phyloP scores from a whole-genome alignment of 2,329 filamentous ascomycete genomes.

The Calonectria pseudoreteaudii region DNA sequence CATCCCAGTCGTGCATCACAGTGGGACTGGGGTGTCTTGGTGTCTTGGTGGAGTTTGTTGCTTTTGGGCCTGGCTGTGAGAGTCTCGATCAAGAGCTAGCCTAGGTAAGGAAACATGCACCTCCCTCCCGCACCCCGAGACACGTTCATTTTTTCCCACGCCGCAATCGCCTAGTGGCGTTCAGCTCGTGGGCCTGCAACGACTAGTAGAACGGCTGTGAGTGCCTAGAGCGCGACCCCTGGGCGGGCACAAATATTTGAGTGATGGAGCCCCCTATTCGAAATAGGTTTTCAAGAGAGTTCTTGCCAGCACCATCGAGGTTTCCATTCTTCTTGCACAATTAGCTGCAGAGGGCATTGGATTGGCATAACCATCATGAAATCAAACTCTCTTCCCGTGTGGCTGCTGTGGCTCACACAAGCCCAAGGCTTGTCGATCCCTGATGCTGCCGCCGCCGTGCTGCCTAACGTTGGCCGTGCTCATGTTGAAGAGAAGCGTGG shows the following conservation, averaged over 20 bases:
- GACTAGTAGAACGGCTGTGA: slow-evolving; percentile 37
- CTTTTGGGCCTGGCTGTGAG: slow-evolving; percentile 21
- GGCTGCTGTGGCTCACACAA: slow-evolving; percentile 43
- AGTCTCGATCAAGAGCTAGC: slow-evolving; percentile 24
- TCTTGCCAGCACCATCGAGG: slow-evolving; percentile 23
- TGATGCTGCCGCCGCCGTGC: slow-evolving; percentile 3
- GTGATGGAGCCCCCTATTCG: slow-evolving; percentile 30
- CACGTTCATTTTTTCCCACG: slow-evolving; percentile 39
- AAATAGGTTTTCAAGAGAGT: slow-evolving; percentile 17
- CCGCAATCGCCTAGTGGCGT: slow-evolving; percentile 27
- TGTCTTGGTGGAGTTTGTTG: slow-evolving; percentile 17
- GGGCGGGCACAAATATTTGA: slow-evolving; percentile 30
- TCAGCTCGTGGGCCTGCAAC: slow-evolving; percentile 33
- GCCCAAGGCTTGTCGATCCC: slow-evolving; percentile 39
- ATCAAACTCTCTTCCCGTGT: slow-evolving; percentile 37
- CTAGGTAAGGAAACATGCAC: slow-evolving; percentile 21
- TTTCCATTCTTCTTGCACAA: slow-evolving; percentile 13
- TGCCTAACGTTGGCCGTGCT: slow-evolving; percentile 14
- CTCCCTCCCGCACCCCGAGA: slow-evolving; percentile 31
- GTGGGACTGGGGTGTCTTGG: slow-evolving; percentile 4
- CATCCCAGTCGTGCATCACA: slow-evolving; percentile 14
- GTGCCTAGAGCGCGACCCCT: slow-evolving; percentile 24
- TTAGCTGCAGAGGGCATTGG: slow-evolving; percentile 17
- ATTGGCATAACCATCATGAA: slow-evolving; percentile 36
- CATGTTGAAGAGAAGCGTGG: slow-evolving; percentile 35